phyloP scores from a whole-genome alignment of 441 rosid species.

The Isatis lusitanica region DNA sequence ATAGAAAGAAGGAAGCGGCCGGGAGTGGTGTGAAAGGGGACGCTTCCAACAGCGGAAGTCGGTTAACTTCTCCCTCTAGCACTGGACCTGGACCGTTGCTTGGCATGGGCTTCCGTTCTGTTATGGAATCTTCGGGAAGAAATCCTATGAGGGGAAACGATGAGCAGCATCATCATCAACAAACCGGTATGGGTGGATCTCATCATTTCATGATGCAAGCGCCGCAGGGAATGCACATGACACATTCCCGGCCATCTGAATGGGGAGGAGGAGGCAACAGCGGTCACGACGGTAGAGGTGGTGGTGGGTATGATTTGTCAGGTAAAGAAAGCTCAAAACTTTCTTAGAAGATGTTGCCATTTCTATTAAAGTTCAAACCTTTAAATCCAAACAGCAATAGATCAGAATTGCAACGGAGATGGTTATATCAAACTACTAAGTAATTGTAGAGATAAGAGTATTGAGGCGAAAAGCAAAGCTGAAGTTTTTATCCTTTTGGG shows the following conservation, averaged over 20 bases:
- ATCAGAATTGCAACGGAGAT: background rate
- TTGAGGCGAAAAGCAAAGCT: background rate
- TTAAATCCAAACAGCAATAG: background rate
- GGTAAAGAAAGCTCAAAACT: slow-evolving; percentile 41
- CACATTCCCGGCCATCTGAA: slow-evolving; percentile 46
- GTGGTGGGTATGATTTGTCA: slow-evolving; percentile 55
- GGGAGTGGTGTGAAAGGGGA: slow-evolving; percentile 48
- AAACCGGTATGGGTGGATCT: slow-evolving; percentile 45
- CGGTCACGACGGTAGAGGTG: slow-evolving; percentile 48
- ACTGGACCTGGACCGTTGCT: slow-evolving; percentile 51
- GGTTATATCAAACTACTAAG: background rate
- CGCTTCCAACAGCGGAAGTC: slow-evolving; percentile 52
- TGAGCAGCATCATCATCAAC: slow-evolving; percentile 49
- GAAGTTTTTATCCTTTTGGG: background rate
- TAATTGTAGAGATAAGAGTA: background rate
- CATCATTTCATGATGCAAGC: slow-evolving; percentile 65
- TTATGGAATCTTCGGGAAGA: slow-evolving; percentile 58
- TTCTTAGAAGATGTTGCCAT: background rate
- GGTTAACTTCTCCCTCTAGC: slow-evolving; percentile 59
- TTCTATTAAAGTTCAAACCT: background rate
- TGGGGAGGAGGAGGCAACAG: slow-evolving; percentile 52
- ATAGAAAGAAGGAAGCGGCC: slow-evolving; percentile 50
- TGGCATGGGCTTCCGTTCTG: slow-evolving; percentile 55
- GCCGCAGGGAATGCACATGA: slow-evolving; percentile 50
- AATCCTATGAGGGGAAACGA: slow-evolving; percentile 49